Conservation (phyloP, 768 basidiomycete genomes). For the Postia placenta region DNA sequence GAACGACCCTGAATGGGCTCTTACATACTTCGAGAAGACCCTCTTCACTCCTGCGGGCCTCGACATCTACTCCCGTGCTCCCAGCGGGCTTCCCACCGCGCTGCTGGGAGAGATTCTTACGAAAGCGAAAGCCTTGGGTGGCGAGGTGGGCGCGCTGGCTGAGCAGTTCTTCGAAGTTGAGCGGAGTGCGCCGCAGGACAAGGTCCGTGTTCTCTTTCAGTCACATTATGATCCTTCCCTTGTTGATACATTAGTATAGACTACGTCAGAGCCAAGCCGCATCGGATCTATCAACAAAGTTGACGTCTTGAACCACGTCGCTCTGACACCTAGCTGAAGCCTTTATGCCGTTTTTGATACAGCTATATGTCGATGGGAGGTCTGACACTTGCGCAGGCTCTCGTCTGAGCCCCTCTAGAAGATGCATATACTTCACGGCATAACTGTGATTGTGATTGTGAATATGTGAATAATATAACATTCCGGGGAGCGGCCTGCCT, state of each 20-base stretch:
- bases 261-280: too few relatives aligned
- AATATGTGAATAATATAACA: conserved; percentile 10
- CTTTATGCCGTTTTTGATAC: too few relatives aligned
- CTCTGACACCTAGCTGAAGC: too few relatives aligned
- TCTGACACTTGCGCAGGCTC: too few relatives aligned
- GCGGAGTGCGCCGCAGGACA: conserved; percentile 4
- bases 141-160: conserved; percentile 16
- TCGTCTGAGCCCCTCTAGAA: too few relatives aligned
- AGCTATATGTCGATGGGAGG: too few relatives aligned
- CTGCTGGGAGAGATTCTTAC: conserved; percentile 14
- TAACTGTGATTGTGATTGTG: too few relatives aligned
- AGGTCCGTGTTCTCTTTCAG: conserved; percentile 1
- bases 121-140: conserved; percentile 13
- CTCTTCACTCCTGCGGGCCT: conserved; percentile 39
- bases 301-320: too few relatives aligned
- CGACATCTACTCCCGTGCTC: conserved; percentile 30
- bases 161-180: conserved; percentile 20
- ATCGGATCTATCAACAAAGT: too few relatives aligned
- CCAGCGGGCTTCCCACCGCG: conserved; percentile 9
- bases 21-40: conserved; percentile 35
- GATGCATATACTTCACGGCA: too few relatives aligned
- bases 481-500: conserved; percentile 6
- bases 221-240: conserved; percentile 3
- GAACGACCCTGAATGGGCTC: conserved; percentile 13
- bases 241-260: too few relatives aligned